Evolutionary conservation across 805 yeast species (phyloP), one percentile per base, ranked within the genome.

Genomic region (Ogataea paraovalis): DNA sequence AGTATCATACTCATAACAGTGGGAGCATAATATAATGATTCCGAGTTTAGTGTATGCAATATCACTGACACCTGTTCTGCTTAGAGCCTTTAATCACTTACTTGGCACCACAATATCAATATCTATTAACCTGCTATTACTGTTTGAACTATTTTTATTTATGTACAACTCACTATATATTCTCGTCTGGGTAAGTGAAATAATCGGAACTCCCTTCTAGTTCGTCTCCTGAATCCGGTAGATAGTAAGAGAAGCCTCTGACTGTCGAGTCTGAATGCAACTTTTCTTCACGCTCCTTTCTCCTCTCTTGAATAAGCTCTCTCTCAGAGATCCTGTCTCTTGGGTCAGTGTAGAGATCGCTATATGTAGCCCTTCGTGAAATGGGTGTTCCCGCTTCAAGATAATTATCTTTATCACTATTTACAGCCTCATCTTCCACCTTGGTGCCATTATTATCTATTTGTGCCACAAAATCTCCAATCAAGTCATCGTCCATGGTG

Each of bases 191-290:
- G 12, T 34, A 30, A 10, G 30, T 38, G 34, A 43, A 43, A 22
- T 42, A 42, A 19, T 42, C 45, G 5, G n/a, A 21, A n/a, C 9
- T 18, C 14, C 18, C 23, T 7, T 22, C 42, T 12, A 19, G 37
- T 1, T 39, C 43, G 9, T 28, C 49, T 10, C 28, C 28, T 7
- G 19, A 12, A 6, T 25, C 44, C 16, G 28, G 41, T 20, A 46
- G 39, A 28, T 50, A 50, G 20, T 50, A 50, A 5, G 50, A 46
- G 18, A 50, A 50, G 8, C 53, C 53, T 45, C 45, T 38, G 16
- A 43, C 20, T 5, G 38, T 12, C 5, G 16, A 34, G 9, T 16
- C 20, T 7, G 7, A 18, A 7, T 40, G 37, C 12, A 16, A 13
- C 8, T 23, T 44, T 2, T 27, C 34, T 18, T 23, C 25, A 3